Evolutionary conservation across 1,284 basidiomycete species (phyloP), one percentile per base, ranked within the genome.

Genomic region (Rhodotorula sp.): DNA sequence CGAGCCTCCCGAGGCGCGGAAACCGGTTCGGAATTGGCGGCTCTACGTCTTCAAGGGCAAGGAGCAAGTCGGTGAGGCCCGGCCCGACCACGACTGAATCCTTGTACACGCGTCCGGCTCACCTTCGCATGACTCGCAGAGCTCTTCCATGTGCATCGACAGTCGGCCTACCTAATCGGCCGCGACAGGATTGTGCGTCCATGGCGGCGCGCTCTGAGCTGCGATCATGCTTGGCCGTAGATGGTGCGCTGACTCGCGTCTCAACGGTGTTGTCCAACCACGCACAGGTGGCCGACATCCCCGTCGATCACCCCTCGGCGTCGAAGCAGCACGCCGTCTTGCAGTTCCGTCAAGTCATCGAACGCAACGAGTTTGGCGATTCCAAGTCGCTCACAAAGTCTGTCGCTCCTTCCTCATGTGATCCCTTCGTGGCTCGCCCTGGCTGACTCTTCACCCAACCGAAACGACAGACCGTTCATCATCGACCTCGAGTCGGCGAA

Each of bases 301-400:
- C 90, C 3, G 83, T 97, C 54, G 93, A 96, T 71, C 96, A 99
- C 80, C 94, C 95, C 1, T 98, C 95, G 7, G 94, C 92, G 77
- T 99, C 96, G 1, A 99, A 99, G 81, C 97, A 99, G 81, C 97
- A 99, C 80, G 95, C 96, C 31, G 97, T 90, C 6, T 90, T 99
- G 52, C 97, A 99, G 83, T 94, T 91, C 83, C 90, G 96, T 31
- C 89, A 90, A 79, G 86, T 96, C 3, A 87, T 87, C 74, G 88
- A 91, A 78, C 91, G 90, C 79, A 91, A 96, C 80, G 93, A 98
- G 80, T 92, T 89, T 78, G 96, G 96, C 4, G 87, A 87, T 67
- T 84, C 86, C 14, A 93, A 91, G 79, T 85, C 87, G 16, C 83
- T 86, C 2, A 86, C 93, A 64, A 97, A 97, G 93, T 93, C 73